Evolutionary conservation across 768 basidiomycete genomes (phyloP).

Genomic region (Boletus rubroflammeus): DNA sequence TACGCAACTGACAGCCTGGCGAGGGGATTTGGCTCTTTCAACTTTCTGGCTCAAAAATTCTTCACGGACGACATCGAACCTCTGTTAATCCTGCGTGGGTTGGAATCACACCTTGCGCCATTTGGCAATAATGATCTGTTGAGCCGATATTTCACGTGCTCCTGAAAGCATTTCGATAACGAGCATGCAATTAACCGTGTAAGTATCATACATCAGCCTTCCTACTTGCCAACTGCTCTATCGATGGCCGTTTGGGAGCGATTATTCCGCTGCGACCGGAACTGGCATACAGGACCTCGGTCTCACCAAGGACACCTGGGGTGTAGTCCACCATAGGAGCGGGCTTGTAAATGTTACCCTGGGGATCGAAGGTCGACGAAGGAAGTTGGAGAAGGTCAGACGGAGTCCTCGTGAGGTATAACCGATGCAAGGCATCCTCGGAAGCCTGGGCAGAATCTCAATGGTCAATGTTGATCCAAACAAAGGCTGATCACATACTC

Average conservation of each 20-base stretch:
- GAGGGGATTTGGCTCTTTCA: too few species aligned
- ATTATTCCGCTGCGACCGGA: conserved; percentile 50
- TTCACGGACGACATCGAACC: background rate
- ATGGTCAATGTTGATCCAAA: background rate
- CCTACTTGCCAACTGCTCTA: conserved; percentile 21
- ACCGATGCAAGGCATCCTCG: conserved; percentile 77
- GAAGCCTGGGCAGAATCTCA: conserved; percentile 52
- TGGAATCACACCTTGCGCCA: background rate
- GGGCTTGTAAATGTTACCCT: conserved; percentile 51
- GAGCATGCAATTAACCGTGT: conserved; percentile 26
- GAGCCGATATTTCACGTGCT: background rate
- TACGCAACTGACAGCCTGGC: too few species aligned
- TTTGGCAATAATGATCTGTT: background rate
- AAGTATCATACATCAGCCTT: conserved; percentile 28
- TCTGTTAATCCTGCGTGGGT: background rate
- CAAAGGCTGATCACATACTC: conserved; percentile 46
- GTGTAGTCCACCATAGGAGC: conserved; percentile 46
- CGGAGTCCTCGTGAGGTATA: conserved; percentile 80
- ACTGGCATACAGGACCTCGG: conserved; percentile 69
- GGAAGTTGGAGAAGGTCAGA: conserved; percentile 66
- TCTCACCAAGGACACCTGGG: conserved; percentile 52
- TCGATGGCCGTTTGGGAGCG: conserved; percentile 31
- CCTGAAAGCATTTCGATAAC: conserved; percentile 13
- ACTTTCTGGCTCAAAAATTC: background rate
- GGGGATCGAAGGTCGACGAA: conserved; percentile 66